A percentile compares a stretch with the other conserved stretches of the same genome.
Evolutionary conservation across 1,139 yeast species (phyloP).

Genomic region (Magnusiomyces ingens): DNA sequence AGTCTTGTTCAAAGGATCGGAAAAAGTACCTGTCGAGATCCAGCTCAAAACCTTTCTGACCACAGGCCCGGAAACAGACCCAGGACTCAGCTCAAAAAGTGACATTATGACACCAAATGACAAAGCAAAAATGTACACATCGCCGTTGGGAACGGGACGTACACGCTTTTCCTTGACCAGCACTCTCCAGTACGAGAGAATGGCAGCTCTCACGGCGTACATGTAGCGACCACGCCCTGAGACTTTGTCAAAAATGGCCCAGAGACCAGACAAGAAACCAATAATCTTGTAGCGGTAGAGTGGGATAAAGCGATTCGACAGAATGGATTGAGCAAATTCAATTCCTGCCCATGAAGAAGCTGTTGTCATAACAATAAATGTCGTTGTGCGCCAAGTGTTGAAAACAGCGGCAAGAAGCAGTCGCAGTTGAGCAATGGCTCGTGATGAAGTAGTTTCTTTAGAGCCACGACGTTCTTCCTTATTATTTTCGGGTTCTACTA

Average conservation of each 20-base stretch:
- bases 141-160: conserved; percentile 29
- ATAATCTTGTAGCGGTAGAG: conserved; percentile 33
- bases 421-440: conserved; percentile 3
- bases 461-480: not conserved
- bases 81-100: conserved; percentile 31
- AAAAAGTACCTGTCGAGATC: conserved; percentile 29
- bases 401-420: conserved; percentile 21
- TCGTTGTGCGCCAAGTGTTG: conserved; percentile 29
- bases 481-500: conserved; percentile 1
- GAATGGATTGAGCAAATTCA: conserved; percentile 31
- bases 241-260: conserved; percentile 36
- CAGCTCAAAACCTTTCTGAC: conserved; percentile 31
- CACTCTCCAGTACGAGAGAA: conserved; percentile 34
- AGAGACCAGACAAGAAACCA: conserved; percentile 37
- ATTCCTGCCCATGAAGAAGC: conserved; percentile 39
- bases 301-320: conserved; percentile 30
- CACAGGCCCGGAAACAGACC: conserved; percentile 30
- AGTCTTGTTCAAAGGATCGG: conserved; percentile 21
- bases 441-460: not conserved
- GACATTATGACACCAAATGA: conserved; percentile 33
- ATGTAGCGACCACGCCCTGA: conserved; percentile 33
- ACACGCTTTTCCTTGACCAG: conserved; percentile 26
- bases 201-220: conserved; percentile 34
- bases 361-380: conserved; percentile 33
- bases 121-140: conserved; percentile 30